Evolutionary conservation across 164 flowering plant species (phyloP).

Genomic region (Chloranthus sessilifolius): DNA sequence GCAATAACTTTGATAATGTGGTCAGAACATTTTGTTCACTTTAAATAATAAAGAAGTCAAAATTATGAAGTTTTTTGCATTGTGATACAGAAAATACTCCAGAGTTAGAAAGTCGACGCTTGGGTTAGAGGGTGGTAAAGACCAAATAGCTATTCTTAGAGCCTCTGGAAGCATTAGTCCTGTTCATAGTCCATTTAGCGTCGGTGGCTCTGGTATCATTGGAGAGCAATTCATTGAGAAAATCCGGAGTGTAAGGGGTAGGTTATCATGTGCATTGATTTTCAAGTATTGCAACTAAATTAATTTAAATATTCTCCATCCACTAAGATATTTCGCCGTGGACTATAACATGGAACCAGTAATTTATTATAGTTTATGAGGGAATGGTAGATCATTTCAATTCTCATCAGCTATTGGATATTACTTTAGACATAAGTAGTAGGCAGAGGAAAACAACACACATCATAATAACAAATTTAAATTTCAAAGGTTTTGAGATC

Average conservation of each 20-base stretch:
- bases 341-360: not conserved
- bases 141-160: conserved; percentile 78
- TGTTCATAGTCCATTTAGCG: conserved; percentile 54
- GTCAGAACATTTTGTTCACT: no score
- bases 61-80: conserved; percentile 5
- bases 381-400: no score
- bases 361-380: no score
- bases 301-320: not conserved
- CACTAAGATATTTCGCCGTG: not conserved
- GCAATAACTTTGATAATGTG: no score
- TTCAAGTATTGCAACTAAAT: not conserved
- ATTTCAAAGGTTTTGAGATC: no score
- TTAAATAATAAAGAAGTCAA: no score
- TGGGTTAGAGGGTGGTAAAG: conserved; percentile 71
- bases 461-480: no score
- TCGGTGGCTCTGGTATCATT: conserved; percentile 54
- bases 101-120: conserved; percentile 81
- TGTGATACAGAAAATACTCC: conserved; percentile 62
- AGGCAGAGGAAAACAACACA: no score
- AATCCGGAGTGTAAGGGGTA: conserved; percentile 55
- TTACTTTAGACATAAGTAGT: no score
- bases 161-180: conserved; percentile 93
- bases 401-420: no score
- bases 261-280: conserved; percentile 5
- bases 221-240: conserved; percentile 74